Percentiles rank a stretch among this genome's conserved stretches.
These are phyloP conservation scores for Trichoderma semiorbis DNA, from an alignment of 2,329 filamentous ascomycete genomes.

Conservation along the genomic window DNA sequence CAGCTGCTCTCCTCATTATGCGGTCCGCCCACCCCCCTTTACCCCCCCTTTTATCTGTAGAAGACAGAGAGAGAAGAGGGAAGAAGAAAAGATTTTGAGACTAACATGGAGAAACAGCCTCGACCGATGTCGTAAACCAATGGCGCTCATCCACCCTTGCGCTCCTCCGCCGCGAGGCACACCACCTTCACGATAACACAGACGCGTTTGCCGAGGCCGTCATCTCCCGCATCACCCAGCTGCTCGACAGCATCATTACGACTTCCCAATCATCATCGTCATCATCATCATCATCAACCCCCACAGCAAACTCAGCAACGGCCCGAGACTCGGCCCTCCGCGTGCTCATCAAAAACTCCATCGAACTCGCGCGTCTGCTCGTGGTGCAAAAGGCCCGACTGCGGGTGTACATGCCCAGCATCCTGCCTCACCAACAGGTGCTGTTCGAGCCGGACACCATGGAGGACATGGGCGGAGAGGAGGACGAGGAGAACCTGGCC, in stretches of 20 bases:
- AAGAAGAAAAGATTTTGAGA: neutral
- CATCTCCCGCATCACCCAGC: slow-evolving; percentile 44
- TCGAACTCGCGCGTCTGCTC: slow-evolving; percentile 55
- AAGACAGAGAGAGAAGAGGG: neutral
- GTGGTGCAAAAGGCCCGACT: slow-evolving; percentile 58
- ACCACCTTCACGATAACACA: slow-evolving; percentile 47
- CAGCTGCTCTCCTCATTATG: slow-evolving; percentile 39
- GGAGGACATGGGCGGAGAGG: slow-evolving; percentile 64
- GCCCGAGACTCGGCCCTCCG: slow-evolving; percentile 52
- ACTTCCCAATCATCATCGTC: neutral
- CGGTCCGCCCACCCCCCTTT: slow-evolving; percentile 31
- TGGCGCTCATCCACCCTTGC: slow-evolving; percentile 65
- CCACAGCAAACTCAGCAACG: slow-evolving; percentile 21
- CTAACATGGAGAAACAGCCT: slow-evolving; percentile 31
- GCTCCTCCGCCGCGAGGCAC: slow-evolving; percentile 53
- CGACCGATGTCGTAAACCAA: slow-evolving; percentile 56
- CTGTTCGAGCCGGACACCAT: slow-evolving; percentile 58
- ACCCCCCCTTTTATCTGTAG: neutral
- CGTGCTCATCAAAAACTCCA: slow-evolving; percentile 48
- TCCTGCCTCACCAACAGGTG: slow-evolving; percentile 50
- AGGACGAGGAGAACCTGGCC: slow-evolving; percentile 53
- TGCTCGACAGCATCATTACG: slow-evolving; percentile 49
- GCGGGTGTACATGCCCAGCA: slow-evolving; percentile 52
- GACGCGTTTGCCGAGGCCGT: slow-evolving; percentile 40
- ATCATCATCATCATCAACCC: neutral